These are phyloP conservation scores for Aspergillus sp. DNA, from an alignment of 2,329 filamentous ascomycete genomes.

Conservation along the genomic window DNA sequence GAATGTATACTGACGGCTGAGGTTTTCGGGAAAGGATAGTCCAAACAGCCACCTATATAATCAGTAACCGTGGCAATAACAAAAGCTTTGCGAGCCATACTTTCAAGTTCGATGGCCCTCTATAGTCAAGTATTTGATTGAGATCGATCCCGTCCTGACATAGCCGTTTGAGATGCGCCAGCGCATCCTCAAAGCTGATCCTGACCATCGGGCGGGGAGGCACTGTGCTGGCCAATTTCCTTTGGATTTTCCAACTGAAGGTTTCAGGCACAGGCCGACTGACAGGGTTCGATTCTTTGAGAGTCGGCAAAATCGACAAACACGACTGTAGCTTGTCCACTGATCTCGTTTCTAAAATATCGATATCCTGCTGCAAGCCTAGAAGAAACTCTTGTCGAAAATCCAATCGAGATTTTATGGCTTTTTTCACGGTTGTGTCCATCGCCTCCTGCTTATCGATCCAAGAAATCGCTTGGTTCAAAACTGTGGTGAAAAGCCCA, in stretches of 20 bases:
- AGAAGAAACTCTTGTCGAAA: constrained; percentile 58
- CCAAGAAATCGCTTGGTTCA: constrained; percentile 57
- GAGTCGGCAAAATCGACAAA: constrained; percentile 48
- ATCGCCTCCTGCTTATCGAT: constrained; percentile 43
- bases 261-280: constrained; percentile 69
- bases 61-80: constrained; percentile 6
- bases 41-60: constrained; percentile 65
- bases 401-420: constrained; percentile 64
- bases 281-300: constrained; percentile 62
- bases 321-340: constrained; percentile 33
- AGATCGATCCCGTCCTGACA: constrained; percentile 71
- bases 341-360: constrained; percentile 30
- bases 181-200: constrained; percentile 69
- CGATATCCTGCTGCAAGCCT: constrained; percentile 39
- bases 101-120: constrained; percentile 67
- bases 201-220: constrained; percentile 88
- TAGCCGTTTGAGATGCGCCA: constrained; percentile 67
- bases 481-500: constrained; percentile 54
- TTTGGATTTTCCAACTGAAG: constrained; percentile 87
- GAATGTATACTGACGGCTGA: constrained; percentile 78
- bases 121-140: constrained; percentile 66
- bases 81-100: constrained; percentile 42
- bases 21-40: constrained; percentile 76
- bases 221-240: constrained; percentile 89
- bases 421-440: constrained; percentile 45